Evolutionary conservation across 2,329 filamentous ascomycete genomes (phyloP).

Genomic region (Cytospora piceicola): DNA sequence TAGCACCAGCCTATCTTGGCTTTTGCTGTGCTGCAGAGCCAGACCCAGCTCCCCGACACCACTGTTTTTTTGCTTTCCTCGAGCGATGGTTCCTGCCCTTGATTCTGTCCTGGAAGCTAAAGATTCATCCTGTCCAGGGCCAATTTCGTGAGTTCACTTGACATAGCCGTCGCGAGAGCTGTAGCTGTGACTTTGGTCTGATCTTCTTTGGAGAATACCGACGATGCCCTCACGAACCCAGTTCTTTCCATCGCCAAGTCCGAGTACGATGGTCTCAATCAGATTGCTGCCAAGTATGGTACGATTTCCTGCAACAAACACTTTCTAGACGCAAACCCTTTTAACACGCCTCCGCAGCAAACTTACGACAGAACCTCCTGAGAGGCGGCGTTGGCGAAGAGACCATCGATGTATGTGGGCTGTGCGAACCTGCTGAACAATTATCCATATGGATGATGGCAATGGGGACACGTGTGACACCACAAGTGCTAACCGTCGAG

Average conservation of each 20-base stretch:
- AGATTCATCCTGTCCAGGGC: constrained; percentile 41
- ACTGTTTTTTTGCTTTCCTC: constrained; percentile 14
- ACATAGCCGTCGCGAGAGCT: constrained; percentile 20
- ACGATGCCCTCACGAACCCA: constrained; percentile 42
- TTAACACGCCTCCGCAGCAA: constrained; percentile 40
- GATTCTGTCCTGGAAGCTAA: constrained; percentile 10
- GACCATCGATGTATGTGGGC: constrained; percentile 49
- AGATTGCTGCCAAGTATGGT: constrained; percentile 59
- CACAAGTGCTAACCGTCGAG: not conserved
- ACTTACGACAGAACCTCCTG: constrained; percentile 53
- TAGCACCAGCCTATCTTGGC: not conserved
- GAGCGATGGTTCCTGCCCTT: constrained; percentile 9
- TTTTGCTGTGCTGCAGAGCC: not conserved
- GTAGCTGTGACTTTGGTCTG: constrained; percentile 14
- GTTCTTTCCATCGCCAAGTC: constrained; percentile 59
- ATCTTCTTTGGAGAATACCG: constrained; percentile 28
- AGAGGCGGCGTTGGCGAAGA: constrained; percentile 52
- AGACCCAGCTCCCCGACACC: not conserved
- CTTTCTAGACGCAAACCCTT: constrained; percentile 26
- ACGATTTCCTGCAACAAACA: constrained; percentile 34
- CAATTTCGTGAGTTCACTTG: constrained; percentile 49
- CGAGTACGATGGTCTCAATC: constrained; percentile 65
- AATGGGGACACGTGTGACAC: not conserved
- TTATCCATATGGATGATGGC: not conserved
- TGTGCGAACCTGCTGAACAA: not conserved